Percentiles rank a stretch among this genome's conserved stretches.
phyloP scores from a whole-genome alignment of 2,329 filamentous ascomycete genomes.

The Aspergillus persii region DNA sequence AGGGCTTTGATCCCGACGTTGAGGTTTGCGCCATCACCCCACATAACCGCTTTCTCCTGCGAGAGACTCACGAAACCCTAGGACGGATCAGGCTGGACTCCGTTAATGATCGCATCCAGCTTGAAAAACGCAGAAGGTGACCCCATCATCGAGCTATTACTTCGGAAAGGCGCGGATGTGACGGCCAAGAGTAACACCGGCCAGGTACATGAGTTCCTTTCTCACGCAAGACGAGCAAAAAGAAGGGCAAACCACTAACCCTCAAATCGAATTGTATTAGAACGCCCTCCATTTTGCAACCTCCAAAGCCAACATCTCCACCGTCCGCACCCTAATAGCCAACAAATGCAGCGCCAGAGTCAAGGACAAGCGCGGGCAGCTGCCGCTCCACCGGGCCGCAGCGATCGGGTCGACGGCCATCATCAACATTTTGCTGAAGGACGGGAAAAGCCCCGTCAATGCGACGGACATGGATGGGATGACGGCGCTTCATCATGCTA shows the following conservation, averaged over 20 bases:
- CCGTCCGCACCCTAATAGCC: constrained; percentile 72
- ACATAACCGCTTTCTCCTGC: neutral
- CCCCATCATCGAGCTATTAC: constrained; percentile 43
- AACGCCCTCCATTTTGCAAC: constrained; percentile 89
- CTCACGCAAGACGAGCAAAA: neutral
- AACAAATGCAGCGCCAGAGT: constrained; percentile 74
- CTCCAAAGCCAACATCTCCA: constrained; percentile 83
- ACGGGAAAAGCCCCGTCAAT: constrained; percentile 74
- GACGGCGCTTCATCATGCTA: constrained; percentile 81
- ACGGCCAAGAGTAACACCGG: constrained; percentile 43
- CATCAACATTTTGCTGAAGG: constrained; percentile 72
- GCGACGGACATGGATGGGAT: constrained; percentile 77
- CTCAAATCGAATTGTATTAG: constrained; percentile 40
- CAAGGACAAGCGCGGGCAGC: constrained; percentile 83
- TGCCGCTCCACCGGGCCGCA: constrained; percentile 86
- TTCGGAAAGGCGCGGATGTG: constrained; percentile 48
- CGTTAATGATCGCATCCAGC: constrained; percentile 51
- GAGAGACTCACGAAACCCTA: constrained; percentile 13
- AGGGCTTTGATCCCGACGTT: constrained; percentile 78
- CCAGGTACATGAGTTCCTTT: constrained; percentile 30
- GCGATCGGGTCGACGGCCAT: constrained; percentile 88
- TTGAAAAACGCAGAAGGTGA: constrained; percentile 47
- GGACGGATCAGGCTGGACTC: constrained; percentile 52
- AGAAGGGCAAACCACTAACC: constrained; percentile 1
- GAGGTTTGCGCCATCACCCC: constrained; percentile 51